Evolutionary conservation across 2,329 filamentous ascomycete species (phyloP).

Genomic region (Madurella mycetomatis): DNA sequence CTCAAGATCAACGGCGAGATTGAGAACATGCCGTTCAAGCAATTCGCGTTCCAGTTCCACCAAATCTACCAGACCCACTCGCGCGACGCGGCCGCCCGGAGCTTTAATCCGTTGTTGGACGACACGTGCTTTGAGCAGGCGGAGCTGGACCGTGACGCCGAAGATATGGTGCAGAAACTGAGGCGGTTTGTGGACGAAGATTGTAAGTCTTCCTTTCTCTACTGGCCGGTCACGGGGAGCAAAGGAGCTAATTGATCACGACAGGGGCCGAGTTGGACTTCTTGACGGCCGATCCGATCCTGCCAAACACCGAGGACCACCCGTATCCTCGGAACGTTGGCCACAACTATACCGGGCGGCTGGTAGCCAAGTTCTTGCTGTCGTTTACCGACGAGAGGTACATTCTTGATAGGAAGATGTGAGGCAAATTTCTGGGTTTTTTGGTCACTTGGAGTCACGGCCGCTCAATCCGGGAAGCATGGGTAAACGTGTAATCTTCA

Average conservation of each 20-base stretch:
- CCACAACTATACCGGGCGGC: slow-evolving; percentile 48
- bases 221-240: not conserved
- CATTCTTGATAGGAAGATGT: slow-evolving; percentile 20
- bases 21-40: slow-evolving; percentile 56
- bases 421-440: not conserved
- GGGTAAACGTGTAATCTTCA: not conserved
- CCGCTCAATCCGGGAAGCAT: not conserved
- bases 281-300: slow-evolving; percentile 43
- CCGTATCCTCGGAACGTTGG: slow-evolving; percentile 46
- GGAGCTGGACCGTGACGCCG: slow-evolving; percentile 44
- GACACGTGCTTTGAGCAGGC: slow-evolving; percentile 36
- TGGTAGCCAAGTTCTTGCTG: slow-evolving; percentile 51
- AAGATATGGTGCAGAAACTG: slow-evolving; percentile 43
- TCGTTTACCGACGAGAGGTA: slow-evolving; percentile 49
- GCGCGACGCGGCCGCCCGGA: slow-evolving; percentile 43
- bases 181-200: slow-evolving; percentile 39
- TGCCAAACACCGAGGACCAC: slow-evolving; percentile 42
- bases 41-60: slow-evolving; percentile 58
- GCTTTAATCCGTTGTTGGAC: slow-evolving; percentile 55
- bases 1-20: slow-evolving; percentile 46
- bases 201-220: slow-evolving; percentile 37
- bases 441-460: not conserved
- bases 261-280: slow-evolving; percentile 40
- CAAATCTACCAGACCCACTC: slow-evolving; percentile 55
- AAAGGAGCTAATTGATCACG: slow-evolving; percentile 13